A percentile compares a stretch with the other conserved stretches of the same genome.
Conservation (phyloP, 202 grass and related monocot species). For the Eragrostis tef region DNA sequence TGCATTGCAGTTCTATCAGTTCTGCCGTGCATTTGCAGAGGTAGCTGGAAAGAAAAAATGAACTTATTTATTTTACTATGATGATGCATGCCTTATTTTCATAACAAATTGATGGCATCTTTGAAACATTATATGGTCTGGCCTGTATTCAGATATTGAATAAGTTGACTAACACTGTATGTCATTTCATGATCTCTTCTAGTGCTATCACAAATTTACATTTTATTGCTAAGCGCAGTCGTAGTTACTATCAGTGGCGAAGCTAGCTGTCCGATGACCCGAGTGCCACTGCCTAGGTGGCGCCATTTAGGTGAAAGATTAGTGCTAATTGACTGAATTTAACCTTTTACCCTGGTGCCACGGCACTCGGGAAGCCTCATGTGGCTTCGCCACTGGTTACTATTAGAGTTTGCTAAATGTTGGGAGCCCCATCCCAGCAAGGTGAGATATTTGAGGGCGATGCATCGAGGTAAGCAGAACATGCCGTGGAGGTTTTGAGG, state of each 20-base stretch:
- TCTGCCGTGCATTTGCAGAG: slow-evolving; percentile 76
- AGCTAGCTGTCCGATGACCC: no score
- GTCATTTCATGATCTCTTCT: background rate
- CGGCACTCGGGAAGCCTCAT: no score
- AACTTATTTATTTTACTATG: slow-evolving; percentile 18
- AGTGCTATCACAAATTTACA: background rate
- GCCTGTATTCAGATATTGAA: slow-evolving; percentile 17
- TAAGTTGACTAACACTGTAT: background rate
- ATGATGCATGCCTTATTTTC: slow-evolving; percentile 30
- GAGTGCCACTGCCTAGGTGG: no score
- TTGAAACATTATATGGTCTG: background rate
- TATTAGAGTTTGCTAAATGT: slow-evolving; percentile 13
- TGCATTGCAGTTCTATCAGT: slow-evolving; percentile 76
- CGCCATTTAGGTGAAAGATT: no score
- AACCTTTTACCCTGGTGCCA: no score
- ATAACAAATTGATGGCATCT: slow-evolving; percentile 6
- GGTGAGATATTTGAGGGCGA: background rate
- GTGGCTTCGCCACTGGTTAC: no score
- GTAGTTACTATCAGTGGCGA: background rate
- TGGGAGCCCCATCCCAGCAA: background rate
- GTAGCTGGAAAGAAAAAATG: slow-evolving; percentile 39
- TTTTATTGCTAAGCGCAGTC: background rate
- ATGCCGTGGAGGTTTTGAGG: background rate
- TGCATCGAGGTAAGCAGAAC: slow-evolving; percentile 8
- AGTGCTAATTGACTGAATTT: no score